Base-by-base conservation (phyloP, 768 basidiomycete species). In the Suillus brevipes region DNA sequence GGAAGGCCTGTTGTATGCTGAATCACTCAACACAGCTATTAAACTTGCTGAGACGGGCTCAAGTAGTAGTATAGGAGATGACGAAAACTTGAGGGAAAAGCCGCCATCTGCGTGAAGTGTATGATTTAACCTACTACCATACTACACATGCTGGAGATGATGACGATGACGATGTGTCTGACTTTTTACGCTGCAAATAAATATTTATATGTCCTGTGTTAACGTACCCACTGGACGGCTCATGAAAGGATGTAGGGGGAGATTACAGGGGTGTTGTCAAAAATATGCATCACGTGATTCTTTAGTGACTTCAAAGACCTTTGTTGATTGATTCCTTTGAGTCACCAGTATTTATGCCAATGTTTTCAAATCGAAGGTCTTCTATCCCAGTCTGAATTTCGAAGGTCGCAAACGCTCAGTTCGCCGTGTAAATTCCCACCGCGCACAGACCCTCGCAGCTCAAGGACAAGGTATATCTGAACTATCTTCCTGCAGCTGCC, bases 1-100 rank as follows among this genome's bases (percentile, higher is more conserved):
- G 40, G 43, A 66, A 9, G 64, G 65, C 28, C 38, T 65, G 6
- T 37, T 57, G 38, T n/a, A 47, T 55, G 4, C 20, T 37, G 64
- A 45, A 37, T 57, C 43, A 12, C 60, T 18, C 16, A 18, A 40
- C 9, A 43, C 38, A 20, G 20, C 34, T 13, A 20, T 65, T 23
- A 42, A 50, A 38, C 38, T 62, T 38, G 28, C 40, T 5, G 64
- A 62, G n/a, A 38, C 47, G 45, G 20, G 47, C 4, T 47, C 34
- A 18, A 62, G 28, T 7, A 14, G 12, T 16, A 59, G 28, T 16
- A 23, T 34, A 25, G 52, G 37, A 16, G 6, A 63, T 31, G 31
- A 34, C 4, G 37, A 14, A 37, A n/a, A 23, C 34, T 25, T 34
- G 9, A 20, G 43, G 20, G 18, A 38, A 60, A 59, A 63, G 43